Evolutionary conservation across 768 basidiomycete species (phyloP).

Genomic region (Kwoniella sp.): DNA sequence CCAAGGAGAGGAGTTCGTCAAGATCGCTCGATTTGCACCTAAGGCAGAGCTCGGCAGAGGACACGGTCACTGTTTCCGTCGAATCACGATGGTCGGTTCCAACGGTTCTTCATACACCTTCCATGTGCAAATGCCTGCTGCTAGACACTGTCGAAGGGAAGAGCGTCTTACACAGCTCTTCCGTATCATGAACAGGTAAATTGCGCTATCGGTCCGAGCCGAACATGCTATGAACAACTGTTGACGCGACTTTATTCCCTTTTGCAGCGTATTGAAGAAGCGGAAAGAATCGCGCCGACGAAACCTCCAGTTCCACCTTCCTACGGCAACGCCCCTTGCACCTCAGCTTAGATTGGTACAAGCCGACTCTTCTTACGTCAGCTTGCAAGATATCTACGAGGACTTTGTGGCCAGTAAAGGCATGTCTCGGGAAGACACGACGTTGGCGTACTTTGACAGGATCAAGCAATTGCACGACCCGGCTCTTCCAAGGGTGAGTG

Average conservation of each 20-base stretch:
- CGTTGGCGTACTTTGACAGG: conserved; percentile 82
- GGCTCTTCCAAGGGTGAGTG: conserved; percentile 34
- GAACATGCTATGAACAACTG: conserved; percentile 2
- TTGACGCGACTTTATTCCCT: neutral
- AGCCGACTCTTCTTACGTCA: conserved; percentile 86
- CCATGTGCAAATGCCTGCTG: conserved; percentile 83
- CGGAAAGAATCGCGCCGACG: conserved; percentile 93
- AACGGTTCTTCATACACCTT: conserved; percentile 90
- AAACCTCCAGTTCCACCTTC: conserved; percentile 87
- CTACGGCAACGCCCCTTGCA: conserved; percentile 75
- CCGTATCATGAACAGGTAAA: conserved; percentile 90
- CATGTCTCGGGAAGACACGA: conserved; percentile 82
- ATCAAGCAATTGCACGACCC: conserved; percentile 60
- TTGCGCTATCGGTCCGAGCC: too few relatives aligned
- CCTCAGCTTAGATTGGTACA: conserved; percentile 82
- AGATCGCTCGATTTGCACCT: conserved; percentile 85
- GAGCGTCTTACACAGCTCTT: conserved; percentile 89
- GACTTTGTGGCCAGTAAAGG: conserved; percentile 75
- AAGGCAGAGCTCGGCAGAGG: conserved; percentile 88
- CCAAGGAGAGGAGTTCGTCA: conserved; percentile 83
- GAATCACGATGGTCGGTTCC: conserved; percentile 85
- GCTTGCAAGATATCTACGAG: conserved; percentile 91
- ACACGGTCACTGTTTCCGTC: conserved; percentile 81
- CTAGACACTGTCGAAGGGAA: conserved; percentile 83
- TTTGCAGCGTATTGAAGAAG: conserved; percentile 70